Base-by-base conservation (phyloP, 202 grass and related monocot species). In the Bolboschoenoplectus hybrid region DNA sequence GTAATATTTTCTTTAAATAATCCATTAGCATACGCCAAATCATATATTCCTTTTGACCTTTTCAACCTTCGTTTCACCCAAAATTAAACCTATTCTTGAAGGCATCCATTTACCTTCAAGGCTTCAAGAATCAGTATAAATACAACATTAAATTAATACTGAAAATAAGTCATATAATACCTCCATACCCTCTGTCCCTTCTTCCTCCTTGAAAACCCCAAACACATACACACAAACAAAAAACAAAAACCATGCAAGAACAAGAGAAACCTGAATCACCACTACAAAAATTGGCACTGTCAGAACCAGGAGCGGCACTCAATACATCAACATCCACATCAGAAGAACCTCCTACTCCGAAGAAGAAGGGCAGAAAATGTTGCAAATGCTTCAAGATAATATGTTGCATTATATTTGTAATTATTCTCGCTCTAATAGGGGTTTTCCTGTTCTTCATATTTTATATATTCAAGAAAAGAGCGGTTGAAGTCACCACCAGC, bases 391-490 rank as follows among this genome's bases (percentile, higher is more conserved):
- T 66, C 80, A 82, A 61, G 19, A 56, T 78, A 56, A 16, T 78
- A 16, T 94, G 88, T 82, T 91, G 88, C 82, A 6, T 85, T n/a
- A 14, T 60, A 44, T 65, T 89, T 20, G 2, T 35, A 32, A 10
- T 88, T 44, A 6, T 94, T 20, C 0, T 81, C 20, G 10, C 87
- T 71, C 71, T 95, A 79, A 64, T 92, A 26, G 58, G 57, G 0
- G 67, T 87, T 13, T 45, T 89, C 2, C 26, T 93, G 0, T 73
- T 81, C 66, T 53, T 95, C 69, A 89, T 90, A 89, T 10, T 95
- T 12, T 63, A 89, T 13, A 14, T 89, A 26, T 92, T 95, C 90
- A 92, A 89, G 0, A 92, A 89, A 2, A 91, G 63, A 1, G 55
- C 78, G 2, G 88, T 93, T 53, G 68, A 87, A 10, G 71, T 98